Conservation (phyloP, 768 basidiomycete species). For the Podaxis sp. region DNA sequence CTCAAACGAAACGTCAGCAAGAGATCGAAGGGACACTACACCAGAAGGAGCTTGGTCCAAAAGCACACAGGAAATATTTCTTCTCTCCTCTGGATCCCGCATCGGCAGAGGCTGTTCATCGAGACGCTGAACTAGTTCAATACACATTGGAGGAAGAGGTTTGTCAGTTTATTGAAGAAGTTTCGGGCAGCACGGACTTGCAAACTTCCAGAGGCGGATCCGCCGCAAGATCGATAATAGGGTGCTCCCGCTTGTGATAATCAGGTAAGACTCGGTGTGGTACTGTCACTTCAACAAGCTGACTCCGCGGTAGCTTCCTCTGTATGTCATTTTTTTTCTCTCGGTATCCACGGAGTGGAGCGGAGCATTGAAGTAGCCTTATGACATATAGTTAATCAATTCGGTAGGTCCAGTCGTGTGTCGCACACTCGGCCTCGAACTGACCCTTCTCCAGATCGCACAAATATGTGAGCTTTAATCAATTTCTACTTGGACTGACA, state of each 20-base stretch:
- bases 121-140: slow-evolving; percentile 43
- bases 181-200: background rate
- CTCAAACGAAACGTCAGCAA: slow-evolving; percentile 11
- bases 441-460: slow-evolving; percentile 35
- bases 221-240: slow-evolving; percentile 47
- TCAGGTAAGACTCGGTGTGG: slow-evolving; percentile 29
- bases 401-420: slow-evolving; percentile 25
- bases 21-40: slow-evolving; percentile 33
- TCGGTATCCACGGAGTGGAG: background rate
- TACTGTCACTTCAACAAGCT: background rate
- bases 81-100: slow-evolving; percentile 42
- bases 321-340: slow-evolving; percentile 34
- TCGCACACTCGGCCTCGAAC: background rate
- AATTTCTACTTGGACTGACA: background rate
- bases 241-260: slow-evolving; percentile 46
- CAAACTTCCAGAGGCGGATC: slow-evolving; percentile 31
- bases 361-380: slow-evolving; percentile 12
- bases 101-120: slow-evolving; percentile 46
- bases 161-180: background rate
- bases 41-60: slow-evolving; percentile 35
- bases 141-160: slow-evolving; percentile 50
- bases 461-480: slow-evolving; percentile 40
- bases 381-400: slow-evolving; percentile 36
- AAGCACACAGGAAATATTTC: slow-evolving; percentile 39
- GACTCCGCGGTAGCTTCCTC: background rate